These are phyloP conservation scores for Sparassis latifolia DNA, from an alignment of 1,284 basidiomycete genomes.

Conservation along the genomic window DNA sequence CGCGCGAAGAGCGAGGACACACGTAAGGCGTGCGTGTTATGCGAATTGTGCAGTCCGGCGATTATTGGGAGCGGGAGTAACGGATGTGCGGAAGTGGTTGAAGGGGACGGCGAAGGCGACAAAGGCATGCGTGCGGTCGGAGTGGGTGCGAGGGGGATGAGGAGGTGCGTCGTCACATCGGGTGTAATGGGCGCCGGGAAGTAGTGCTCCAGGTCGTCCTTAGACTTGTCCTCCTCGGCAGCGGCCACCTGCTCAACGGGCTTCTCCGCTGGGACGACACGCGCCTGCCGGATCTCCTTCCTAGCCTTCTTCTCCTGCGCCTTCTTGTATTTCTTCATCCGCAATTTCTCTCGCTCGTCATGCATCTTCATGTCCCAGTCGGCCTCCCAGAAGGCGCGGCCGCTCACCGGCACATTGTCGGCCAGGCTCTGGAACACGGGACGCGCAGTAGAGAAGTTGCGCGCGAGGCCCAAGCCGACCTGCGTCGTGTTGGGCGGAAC, in stretches of 20 bases:
- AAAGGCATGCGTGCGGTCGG: constrained; percentile 59
- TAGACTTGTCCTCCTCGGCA: constrained; percentile 19
- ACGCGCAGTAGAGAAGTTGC: constrained; percentile 64
- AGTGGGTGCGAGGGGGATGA: constrained; percentile 69
- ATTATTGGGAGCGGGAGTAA: constrained; percentile 54
- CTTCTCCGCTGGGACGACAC: constrained; percentile 10
- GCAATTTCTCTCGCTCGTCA: constrained; percentile 36
- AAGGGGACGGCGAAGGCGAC: constrained; percentile 23
- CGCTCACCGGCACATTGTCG: constrained; percentile 68
- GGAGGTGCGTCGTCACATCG: constrained; percentile 55
- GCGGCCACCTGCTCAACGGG: constrained; percentile 11
- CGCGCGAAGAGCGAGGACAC: constrained; percentile 62
- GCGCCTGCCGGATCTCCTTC: constrained; percentile 24
- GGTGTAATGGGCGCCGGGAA: constrained; percentile 38
- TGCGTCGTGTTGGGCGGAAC: constrained; percentile 47
- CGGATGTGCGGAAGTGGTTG: constrained; percentile 23
- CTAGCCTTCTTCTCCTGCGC: constrained; percentile 16
- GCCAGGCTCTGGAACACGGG: constrained; percentile 72
- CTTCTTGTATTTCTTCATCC: constrained; percentile 20
- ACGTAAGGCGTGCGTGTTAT: constrained; percentile 52
- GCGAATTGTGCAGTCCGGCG: constrained; percentile 41
- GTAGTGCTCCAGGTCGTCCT: constrained; percentile 52
- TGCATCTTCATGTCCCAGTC: constrained; percentile 55
- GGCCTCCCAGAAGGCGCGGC: constrained; percentile 62
- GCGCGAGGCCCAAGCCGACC: constrained; percentile 63